Percentiles rank a stretch among this genome's conserved stretches.
These are phyloP conservation scores for Purshia tridentata DNA, from an alignment of 306 rosid genomes.

Conservation along the genomic window DNA sequence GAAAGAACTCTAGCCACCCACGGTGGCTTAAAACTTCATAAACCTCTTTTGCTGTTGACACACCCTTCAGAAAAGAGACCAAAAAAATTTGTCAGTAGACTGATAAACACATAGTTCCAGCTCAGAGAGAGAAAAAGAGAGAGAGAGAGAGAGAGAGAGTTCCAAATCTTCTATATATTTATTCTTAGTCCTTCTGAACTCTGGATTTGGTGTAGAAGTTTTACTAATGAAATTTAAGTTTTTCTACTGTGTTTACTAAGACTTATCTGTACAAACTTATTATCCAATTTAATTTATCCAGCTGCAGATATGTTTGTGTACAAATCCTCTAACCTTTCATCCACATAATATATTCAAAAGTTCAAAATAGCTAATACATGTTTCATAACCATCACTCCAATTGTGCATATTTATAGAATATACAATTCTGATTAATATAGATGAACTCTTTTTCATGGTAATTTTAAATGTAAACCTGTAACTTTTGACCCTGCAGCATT, in stretches of 20 bases:
- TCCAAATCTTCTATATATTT: not conserved
- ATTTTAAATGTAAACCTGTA: constrained; percentile 59
- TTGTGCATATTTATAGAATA: not conserved
- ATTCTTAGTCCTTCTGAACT: not conserved
- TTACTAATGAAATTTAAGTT: too few species aligned
- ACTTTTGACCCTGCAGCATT: constrained; percentile 84
- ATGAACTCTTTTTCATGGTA: not conserved
- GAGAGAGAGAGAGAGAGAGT: not conserved
- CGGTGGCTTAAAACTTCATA: constrained; percentile 76
- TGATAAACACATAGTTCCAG: not conserved
- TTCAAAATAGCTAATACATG: not conserved
- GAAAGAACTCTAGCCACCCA: constrained; percentile 80
- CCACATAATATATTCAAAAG: not conserved
- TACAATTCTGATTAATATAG: constrained; percentile 18
- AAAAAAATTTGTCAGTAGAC: not conserved
- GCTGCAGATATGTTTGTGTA: not conserved
- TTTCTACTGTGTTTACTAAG: not conserved
- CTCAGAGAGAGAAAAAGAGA: not conserved
- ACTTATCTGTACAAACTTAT: not conserved
- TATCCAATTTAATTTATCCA: not conserved
- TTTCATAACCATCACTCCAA: not conserved
- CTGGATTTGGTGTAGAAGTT: not conserved
- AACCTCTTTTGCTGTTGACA: constrained; percentile 82
- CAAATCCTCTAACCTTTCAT: not conserved
- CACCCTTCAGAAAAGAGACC: constrained; percentile 59